Evolutionary conservation across 352 stramenopile species (phyloP).

Genomic region (Phytophthora pini): DNA sequence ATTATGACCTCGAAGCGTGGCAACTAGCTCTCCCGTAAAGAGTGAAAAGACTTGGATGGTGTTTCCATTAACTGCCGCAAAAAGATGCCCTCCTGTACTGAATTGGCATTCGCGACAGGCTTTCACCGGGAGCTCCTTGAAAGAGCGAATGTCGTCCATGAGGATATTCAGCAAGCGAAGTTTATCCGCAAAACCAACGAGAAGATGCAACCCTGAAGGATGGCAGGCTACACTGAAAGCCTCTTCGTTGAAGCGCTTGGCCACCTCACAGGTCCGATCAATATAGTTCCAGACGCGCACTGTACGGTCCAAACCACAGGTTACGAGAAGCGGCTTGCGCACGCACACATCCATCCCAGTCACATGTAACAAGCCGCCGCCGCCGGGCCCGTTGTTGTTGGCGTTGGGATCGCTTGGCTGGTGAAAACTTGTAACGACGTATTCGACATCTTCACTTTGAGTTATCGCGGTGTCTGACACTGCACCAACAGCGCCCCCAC

Average conservation of each 20-base stretch:
- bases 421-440: slow-evolving; percentile 76
- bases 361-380: slow-evolving; percentile 56
- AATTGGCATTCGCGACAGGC: slow-evolving; percentile 85
- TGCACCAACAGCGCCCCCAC: not conserved
- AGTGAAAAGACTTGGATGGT: slow-evolving; percentile 94
- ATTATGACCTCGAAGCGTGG: slow-evolving; percentile 93
- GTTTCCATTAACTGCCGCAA: slow-evolving; percentile 94
- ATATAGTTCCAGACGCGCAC: slow-evolving; percentile 96
- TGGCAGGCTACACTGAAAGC: slow-evolving; percentile 91
- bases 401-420: slow-evolving; percentile 53
- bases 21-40: slow-evolving; percentile 91
- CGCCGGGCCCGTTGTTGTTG: slow-evolving; percentile 20
- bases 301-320: slow-evolving; percentile 88
- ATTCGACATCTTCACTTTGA: slow-evolving; percentile 75
- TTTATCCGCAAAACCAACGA: slow-evolving; percentile 92
- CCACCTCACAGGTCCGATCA: slow-evolving; percentile 86
- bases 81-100: slow-evolving; percentile 91
- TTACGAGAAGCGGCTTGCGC: slow-evolving; percentile 92
- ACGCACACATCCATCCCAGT: slow-evolving; percentile 93
- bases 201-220: slow-evolving; percentile 89
- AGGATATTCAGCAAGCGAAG: slow-evolving; percentile 92
- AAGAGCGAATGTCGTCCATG: slow-evolving; percentile 90
- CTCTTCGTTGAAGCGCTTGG: slow-evolving; percentile 91
- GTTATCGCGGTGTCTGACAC: slow-evolving; percentile 14
- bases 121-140: slow-evolving; percentile 89